phyloP scores from a whole-genome alignment of 768 basidiomycete species.

The Termitomyces sp. region DNA sequence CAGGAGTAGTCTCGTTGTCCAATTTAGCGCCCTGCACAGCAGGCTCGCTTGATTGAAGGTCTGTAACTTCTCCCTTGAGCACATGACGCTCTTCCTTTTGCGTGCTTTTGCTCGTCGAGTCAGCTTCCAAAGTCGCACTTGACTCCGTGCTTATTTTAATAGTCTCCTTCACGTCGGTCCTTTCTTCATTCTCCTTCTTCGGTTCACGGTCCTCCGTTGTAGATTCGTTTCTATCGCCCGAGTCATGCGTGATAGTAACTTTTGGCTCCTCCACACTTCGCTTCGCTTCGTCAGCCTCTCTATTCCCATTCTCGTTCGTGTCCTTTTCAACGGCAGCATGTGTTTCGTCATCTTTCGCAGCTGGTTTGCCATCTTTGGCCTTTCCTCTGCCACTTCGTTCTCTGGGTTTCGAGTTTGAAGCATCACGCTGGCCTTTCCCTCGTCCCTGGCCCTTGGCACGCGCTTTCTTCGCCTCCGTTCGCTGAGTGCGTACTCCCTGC shows the following conservation, averaged over 20 bases:
- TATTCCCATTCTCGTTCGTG: not conserved
- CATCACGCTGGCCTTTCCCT: conserved; percentile 4
- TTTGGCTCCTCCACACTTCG: not conserved
- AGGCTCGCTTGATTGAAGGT: not conserved
- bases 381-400: conserved; percentile 2
- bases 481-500: conserved; percentile 5
- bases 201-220: not conserved
- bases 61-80: not conserved
- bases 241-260: not conserved
- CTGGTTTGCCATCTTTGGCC: not conserved
- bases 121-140: not conserved
- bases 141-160: not conserved
- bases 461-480: conserved; percentile 6
- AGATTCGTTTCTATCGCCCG: not conserved
- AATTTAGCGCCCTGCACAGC: not conserved
- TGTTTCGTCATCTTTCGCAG: not conserved
- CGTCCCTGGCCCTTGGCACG: conserved; percentile 13
- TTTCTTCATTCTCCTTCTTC: not conserved
- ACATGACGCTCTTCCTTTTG: not conserved
- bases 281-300: not conserved
- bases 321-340: not conserved
- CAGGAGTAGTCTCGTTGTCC: not conserved
- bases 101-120: not conserved
- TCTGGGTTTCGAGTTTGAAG: conserved; percentile 1
- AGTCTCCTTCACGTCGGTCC: not conserved